Evolutionary conservation across 352 stramenopile genomes (phyloP), one percentile per base, ranked within the genome.

Genomic region (Peronosclerospora sorghi): DNA sequence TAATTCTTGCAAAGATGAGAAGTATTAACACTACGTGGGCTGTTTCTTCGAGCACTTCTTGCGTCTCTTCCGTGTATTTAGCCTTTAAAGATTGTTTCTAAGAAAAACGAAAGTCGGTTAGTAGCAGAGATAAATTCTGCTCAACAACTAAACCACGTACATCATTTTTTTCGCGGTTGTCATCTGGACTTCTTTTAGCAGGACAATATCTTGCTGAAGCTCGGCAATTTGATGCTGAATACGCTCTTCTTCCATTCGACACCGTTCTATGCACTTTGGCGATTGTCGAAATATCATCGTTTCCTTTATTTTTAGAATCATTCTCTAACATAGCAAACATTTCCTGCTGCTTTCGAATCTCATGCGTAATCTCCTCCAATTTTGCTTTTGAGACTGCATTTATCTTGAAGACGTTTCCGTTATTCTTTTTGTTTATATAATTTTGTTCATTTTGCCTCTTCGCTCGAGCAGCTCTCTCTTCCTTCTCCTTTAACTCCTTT

Each of bases 61-160:
- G 41, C 15, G 66, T 64, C 26, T 86, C 74, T 29, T 78, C 60
- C 21, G 80, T 67, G 35, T 84, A 86, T 39, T 86, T 71, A 26
- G 46, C 41, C 49, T 82, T 86, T 30, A 82, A 45, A 10, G 74
- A 84, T 47, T 62, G 66, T 47, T 53, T 62, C 59, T 82, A 26
- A 3, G 21, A 7, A 26, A 26, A 6, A 26, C 21, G 21, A 26
- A 6, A 26, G 4, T 6, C 21, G 4, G 6, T 26, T 26, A 26
- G 21, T 26, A 26, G 3, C 4, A 3, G 21, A 26, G 21, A 26
- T n/a, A 7, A 26, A 7, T 26, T 26, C 21, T 6, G 6, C 21
- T 3, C 21, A 26, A 26, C 21, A 6, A 26, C 6, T 6, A 26
- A 26, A 26, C 21, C 21, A 51, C 55, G n/a, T 50, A 81, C 68